Evolutionary conservation across 2,329 filamentous ascomycete species (phyloP).

Genomic region (Elsinoe arachidis): DNA sequence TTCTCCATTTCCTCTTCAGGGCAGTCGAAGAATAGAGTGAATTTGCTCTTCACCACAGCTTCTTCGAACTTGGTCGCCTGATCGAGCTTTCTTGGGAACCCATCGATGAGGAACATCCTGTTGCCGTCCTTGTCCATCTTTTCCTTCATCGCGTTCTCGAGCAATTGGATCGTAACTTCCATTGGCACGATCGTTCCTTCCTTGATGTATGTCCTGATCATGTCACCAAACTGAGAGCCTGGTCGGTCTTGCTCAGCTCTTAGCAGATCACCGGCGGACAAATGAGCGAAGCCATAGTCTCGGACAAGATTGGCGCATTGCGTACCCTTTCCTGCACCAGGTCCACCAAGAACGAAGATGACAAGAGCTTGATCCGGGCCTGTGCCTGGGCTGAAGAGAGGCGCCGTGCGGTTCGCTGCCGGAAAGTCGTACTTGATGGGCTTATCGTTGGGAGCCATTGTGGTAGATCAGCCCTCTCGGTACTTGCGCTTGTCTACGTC

Average conservation of each 20-base stretch:
- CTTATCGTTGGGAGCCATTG: conserved; percentile 19
- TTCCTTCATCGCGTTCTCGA: conserved; percentile 85
- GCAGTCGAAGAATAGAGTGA: conserved; percentile 92
- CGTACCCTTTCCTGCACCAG: conserved; percentile 92
- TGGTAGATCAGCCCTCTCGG: conserved; percentile 17
- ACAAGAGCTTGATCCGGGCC: conserved; percentile 63
- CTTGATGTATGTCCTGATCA: conserved; percentile 90
- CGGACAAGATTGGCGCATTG: conserved; percentile 83
- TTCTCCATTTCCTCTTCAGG: conserved; percentile 81
- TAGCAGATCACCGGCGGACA: conserved; percentile 86
- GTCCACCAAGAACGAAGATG: conserved; percentile 90
- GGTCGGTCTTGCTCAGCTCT: conserved; percentile 85
- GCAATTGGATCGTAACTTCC: conserved; percentile 88
- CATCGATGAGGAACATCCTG: conserved; percentile 66
- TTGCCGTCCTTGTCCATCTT: conserved; percentile 51
- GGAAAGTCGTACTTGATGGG: conserved; percentile 30
- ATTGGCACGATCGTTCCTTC: conserved; percentile 96
- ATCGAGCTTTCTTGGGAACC: conserved; percentile 95
- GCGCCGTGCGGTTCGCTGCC: conserved; percentile 48
- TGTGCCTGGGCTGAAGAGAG: conserved; percentile 59
- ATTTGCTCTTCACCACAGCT: conserved; percentile 69
- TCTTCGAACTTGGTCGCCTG: conserved; percentile 92
- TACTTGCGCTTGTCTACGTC: conserved; percentile 13
- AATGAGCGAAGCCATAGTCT: conserved; percentile 84
- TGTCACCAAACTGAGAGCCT: conserved; percentile 78